Base-by-base conservation (phyloP, 192 early-diverging fungal genomes). In the Piromyces finnis region DNA sequence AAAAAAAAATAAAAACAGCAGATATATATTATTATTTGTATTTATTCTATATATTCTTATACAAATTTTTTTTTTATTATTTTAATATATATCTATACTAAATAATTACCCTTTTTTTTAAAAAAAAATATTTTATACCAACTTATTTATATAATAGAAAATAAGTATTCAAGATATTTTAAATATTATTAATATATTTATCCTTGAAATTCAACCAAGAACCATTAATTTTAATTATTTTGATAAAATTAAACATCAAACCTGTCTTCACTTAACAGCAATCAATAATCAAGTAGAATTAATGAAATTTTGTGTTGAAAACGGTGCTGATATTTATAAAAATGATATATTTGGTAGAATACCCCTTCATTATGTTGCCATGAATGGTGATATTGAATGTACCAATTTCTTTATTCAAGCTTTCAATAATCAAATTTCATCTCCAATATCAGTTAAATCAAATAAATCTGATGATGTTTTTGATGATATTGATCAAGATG, bases 191-290 rank as follows among this genome's bases (percentile, higher is more conserved):
- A 17, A n/a, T 3, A n/a, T 68, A 27, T 68, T 68, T n/a, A 17
- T 68, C n/a, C 5, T n/a, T 11, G 17, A 26, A 26, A 68, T 68
- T 68, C 16, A 68, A 68, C 51, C 92, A 0, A 87, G 87, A 7
- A 78, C 90, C 5, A 91, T 97, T 9, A 92, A 97, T 83, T 90
- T 91, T 79, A 93, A 90, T 59, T 95, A 90, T 82, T 85, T 90
- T 11, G 97, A 99, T 84, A 97, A 98, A 81, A 96, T 99, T 84
- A 98, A 92, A 81, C 93, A 94, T 81, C 91, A 94, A 77, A 97
- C 94, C 0, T 93, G 91, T 78, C 86, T 96, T 1, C 98, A 99
- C 84, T 95, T 95, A 79, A 91, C 94, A 3, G 93, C 96, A 1
- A 95, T 96, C 83, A 87, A 88, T 28, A 95, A 95, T 5, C 89